Conservation (phyloP, 176 grass and related monocot species). For the Saccharum spontaneum region DNA sequence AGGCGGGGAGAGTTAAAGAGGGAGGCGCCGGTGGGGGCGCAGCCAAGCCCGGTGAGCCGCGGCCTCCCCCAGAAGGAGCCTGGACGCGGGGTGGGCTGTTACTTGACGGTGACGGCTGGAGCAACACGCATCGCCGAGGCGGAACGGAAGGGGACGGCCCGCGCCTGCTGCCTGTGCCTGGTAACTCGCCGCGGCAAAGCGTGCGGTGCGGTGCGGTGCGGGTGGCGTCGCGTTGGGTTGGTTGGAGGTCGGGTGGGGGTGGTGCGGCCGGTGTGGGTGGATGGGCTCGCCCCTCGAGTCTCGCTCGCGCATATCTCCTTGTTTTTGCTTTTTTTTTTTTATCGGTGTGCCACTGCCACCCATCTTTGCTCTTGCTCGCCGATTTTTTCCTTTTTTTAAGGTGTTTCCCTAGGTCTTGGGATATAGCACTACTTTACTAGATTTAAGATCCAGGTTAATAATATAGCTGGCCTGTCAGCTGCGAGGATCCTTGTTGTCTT, state of each 20-base stretch:
- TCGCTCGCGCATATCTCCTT: not conserved
- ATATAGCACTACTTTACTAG: not conserved
- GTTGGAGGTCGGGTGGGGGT: too few relatives aligned
- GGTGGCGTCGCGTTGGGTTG: not conserved
- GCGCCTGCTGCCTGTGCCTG: too few relatives aligned
- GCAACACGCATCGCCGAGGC: not conserved
- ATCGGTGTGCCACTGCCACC: not conserved
- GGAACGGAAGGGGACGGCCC: not conserved
- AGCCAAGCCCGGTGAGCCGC: slow-evolving; percentile 23
- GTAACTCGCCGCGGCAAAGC: not conserved
- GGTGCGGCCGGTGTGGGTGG: not conserved
- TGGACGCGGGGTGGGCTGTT: slow-evolving; percentile 44
- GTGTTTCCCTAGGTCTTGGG: not conserved
- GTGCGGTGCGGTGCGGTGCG: not conserved
- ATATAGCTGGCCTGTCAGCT: too few relatives aligned
- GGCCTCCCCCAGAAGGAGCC: slow-evolving; percentile 70
- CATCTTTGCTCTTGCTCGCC: not conserved
- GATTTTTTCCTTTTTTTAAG: not conserved
- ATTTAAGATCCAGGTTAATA: too few relatives aligned
- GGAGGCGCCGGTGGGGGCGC: slow-evolving; percentile 19
- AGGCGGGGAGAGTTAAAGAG: slow-evolving; percentile 42
- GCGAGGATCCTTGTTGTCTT: too few relatives aligned
- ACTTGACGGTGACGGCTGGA: slow-evolving; percentile 72
- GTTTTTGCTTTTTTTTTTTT: not conserved
- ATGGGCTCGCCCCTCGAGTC: not conserved